Evolutionary conservation across 2,329 filamentous ascomycete genomes (phyloP).

Genomic region (Fusarium solani-melongenae): DNA sequence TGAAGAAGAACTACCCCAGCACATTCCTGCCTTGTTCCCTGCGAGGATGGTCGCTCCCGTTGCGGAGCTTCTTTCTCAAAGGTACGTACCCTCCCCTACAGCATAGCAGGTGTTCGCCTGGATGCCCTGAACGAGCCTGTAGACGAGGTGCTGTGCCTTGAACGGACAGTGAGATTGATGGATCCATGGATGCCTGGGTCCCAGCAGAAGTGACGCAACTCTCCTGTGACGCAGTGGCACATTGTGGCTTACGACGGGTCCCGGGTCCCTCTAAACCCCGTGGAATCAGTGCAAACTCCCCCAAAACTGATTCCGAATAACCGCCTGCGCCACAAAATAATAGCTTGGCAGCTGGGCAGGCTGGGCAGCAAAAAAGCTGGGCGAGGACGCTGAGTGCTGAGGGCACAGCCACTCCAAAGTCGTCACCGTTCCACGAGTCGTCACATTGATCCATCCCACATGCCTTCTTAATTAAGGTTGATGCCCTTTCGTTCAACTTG

Average conservation of each 20-base stretch:
- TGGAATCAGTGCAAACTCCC: neutral
- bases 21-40: conserved; percentile 11
- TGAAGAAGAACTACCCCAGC: neutral
- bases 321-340: conserved; percentile 23
- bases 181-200: conserved; percentile 17
- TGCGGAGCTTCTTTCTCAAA: neutral
- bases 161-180: conserved; percentile 21
- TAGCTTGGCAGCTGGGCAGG: conserved; percentile 3
- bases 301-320: neutral
- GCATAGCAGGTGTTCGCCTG: neutral
- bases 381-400: neutral
- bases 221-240: conserved; percentile 25
- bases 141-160: neutral
- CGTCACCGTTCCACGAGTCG: conserved; percentile 45
- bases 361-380: conserved; percentile 35
- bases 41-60: conserved; percentile 5
- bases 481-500: conserved; percentile 41
- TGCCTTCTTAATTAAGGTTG: conserved; percentile 41
- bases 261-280: neutral
- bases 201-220: conserved; percentile 31
- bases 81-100: neutral
- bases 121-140: neutral
- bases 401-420: conserved; percentile 45
- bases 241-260: conserved; percentile 5
- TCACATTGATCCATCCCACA: conserved; percentile 6